Conservation (phyloP, 2,329 filamentous ascomycete species). For the Xylariaceae sp. region DNA sequence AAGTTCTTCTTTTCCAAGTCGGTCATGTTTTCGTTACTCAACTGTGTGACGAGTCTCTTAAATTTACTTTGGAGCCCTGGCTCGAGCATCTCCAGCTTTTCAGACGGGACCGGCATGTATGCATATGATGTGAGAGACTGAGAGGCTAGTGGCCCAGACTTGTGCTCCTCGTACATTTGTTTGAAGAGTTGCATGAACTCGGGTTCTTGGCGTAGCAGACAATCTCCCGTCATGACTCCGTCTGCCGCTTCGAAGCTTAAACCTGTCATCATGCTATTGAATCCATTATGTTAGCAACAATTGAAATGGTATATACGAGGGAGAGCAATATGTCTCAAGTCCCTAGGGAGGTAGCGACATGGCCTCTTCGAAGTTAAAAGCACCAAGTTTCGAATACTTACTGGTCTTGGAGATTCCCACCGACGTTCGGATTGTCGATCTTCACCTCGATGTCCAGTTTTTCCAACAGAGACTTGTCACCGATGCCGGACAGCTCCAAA, state of each 20-base stretch:
- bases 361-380: too few relatives aligned
- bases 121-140: not conserved
- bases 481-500: slow-evolving; percentile 37
- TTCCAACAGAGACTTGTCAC: slow-evolving; percentile 12
- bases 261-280: not conserved
- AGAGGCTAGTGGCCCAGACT: not conserved
- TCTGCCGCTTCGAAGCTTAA: not conserved
- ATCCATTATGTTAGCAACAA: too few relatives aligned
- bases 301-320: too few relatives aligned
- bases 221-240: not conserved
- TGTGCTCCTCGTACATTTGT: not conserved
- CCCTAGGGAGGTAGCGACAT: too few relatives aligned
- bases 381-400: too few relatives aligned
- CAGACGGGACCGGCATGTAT: too few relatives aligned
- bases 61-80: too few relatives aligned
- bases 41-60: too few relatives aligned
- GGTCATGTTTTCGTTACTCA: too few relatives aligned
- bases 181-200: not conserved
- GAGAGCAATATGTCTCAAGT: too few relatives aligned
- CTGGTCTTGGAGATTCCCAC: slow-evolving; percentile 27
- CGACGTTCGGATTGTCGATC: slow-evolving; percentile 16
- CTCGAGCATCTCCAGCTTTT: too few relatives aligned
- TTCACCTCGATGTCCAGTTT: slow-evolving; percentile 5
- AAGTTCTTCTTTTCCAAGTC: too few relatives aligned
- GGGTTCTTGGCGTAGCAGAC: not conserved